A percentile compares a stretch with the other conserved stretches of the same genome.
These are phyloP conservation scores for Diaporthe sp. DNA, from an alignment of 2,329 filamentous ascomycete species.

Conservation along the genomic window DNA sequence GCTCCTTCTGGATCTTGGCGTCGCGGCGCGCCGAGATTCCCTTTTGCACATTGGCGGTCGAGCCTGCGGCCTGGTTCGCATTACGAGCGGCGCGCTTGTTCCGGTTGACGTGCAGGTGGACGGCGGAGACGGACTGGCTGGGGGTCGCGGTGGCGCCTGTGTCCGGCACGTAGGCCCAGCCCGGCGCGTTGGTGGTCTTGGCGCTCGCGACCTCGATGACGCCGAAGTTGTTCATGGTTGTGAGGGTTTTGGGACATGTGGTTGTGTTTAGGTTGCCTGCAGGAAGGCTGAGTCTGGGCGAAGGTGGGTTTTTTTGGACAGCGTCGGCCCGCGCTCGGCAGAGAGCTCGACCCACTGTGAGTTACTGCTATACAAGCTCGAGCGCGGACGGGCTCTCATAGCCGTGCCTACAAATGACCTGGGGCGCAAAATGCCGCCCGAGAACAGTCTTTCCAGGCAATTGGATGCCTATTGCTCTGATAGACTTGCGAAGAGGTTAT, in stretches of 20 bases:
- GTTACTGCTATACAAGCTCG: not conserved
- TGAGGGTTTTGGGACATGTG: slow-evolving; percentile 11
- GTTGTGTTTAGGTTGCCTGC: slow-evolving; percentile 17
- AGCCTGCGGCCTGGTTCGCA: slow-evolving; percentile 63
- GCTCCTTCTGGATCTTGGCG: slow-evolving; percentile 83
- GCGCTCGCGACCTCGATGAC: slow-evolving; percentile 86
- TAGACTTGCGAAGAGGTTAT: no score
- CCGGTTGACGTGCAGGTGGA: slow-evolving; percentile 62
- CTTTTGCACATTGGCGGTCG: slow-evolving; percentile 65
- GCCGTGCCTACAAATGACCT: not conserved
- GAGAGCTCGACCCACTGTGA: slow-evolving; percentile 19
- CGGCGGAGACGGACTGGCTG: slow-evolving; percentile 51
- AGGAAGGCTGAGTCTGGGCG: not conserved
- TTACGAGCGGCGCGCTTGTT: slow-evolving; percentile 81
- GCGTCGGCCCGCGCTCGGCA: slow-evolving; percentile 42
- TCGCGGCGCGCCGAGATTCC: slow-evolving; percentile 87
- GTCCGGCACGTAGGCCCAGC: slow-evolving; percentile 94
- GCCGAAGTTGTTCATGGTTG: slow-evolving; percentile 76
- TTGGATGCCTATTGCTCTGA: no score
- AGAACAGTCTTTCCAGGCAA: not conserved
- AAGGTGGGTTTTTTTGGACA: slow-evolving; percentile 12
- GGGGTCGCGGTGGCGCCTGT: slow-evolving; percentile 70
- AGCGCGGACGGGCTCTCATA: not conserved
- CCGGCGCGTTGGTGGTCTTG: slow-evolving; percentile 79
- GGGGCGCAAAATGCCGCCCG: not conserved